These are phyloP conservation scores for Wickerhamomyces ciferrii DNA, from an alignment of 805 yeast species.

Conservation along the genomic window DNA sequence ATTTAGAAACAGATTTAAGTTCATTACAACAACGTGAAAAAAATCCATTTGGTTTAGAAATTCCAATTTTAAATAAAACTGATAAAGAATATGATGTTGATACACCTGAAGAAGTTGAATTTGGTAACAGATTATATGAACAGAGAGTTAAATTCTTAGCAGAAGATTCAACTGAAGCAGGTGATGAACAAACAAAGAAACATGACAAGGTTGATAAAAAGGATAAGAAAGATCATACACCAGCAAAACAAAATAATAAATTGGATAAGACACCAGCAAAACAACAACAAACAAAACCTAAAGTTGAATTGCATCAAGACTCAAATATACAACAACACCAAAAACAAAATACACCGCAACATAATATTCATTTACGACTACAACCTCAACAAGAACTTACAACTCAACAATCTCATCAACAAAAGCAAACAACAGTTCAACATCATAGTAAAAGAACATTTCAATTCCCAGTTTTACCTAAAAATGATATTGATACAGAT, in stretches of 20 bases:
- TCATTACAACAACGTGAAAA: slow-evolving; percentile 36
- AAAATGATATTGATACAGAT: slow-evolving; percentile 21
- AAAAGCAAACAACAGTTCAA: not conserved
- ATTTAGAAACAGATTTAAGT: slow-evolving; percentile 65
- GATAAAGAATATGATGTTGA: slow-evolving; percentile 33
- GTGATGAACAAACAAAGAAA: not conserved
- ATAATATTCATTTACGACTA: too few species aligned
- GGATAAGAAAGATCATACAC: not conserved
- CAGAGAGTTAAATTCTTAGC: slow-evolving; percentile 30
- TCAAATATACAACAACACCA: not conserved
- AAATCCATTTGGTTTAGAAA: slow-evolving; percentile 60
- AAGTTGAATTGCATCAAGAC: not conserved
- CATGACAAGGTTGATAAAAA: not conserved
- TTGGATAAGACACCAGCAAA: not conserved
- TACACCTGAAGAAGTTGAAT: slow-evolving; percentile 34
- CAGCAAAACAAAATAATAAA: not conserved
- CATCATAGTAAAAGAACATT: not conserved
- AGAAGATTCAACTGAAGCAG: slow-evolving; percentile 11
- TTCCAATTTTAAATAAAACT: slow-evolving; percentile 19
- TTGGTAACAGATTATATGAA: slow-evolving; percentile 35
- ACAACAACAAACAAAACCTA: not conserved
- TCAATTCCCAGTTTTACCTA: slow-evolving; percentile 2
- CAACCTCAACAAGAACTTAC: too few species aligned
- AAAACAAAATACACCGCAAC: too few species aligned
- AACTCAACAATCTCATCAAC: too few species aligned